These are phyloP conservation scores for Heritiera littoralis DNA, from an alignment of 345 rosid species.

Conservation along the genomic window DNA sequence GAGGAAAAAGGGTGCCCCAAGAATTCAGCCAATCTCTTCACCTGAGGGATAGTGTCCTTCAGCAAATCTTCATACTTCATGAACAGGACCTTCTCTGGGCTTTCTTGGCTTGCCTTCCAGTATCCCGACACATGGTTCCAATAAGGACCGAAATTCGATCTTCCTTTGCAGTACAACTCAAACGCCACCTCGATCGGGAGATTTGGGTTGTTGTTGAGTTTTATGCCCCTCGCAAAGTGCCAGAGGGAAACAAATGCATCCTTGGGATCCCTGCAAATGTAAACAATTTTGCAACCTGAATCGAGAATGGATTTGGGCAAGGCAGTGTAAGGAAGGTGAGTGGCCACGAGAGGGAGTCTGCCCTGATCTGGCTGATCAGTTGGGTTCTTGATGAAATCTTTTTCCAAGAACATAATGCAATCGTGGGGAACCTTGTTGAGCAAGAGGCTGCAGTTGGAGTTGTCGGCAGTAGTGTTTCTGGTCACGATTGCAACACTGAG, in stretches of 20 bases:
- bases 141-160: slow-evolving; percentile 22
- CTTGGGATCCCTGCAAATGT: slow-evolving; percentile 33
- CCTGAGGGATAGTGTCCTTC: slow-evolving; percentile 1
- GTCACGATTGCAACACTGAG: slow-evolving; percentile 24
- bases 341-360: slow-evolving; percentile 20
- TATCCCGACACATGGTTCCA: slow-evolving; percentile 16
- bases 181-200: slow-evolving; percentile 24
- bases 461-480: slow-evolving; percentile 6
- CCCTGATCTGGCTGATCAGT: background rate
- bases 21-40: slow-evolving; percentile 34
- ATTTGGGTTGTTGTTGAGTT: background rate
- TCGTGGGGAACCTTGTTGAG: slow-evolving; percentile 22
- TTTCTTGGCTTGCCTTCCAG: background rate
- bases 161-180: slow-evolving; percentile 32
- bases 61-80: slow-evolving; percentile 35
- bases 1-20: slow-evolving; percentile 24
- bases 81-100: slow-evolving; percentile 26
- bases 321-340: slow-evolving; percentile 30
- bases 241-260: slow-evolving; percentile 34
- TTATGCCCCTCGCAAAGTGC: slow-evolving; percentile 18
- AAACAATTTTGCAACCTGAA: slow-evolving; percentile 29
- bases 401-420: slow-evolving; percentile 23
- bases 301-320: slow-evolving; percentile 15
- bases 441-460: slow-evolving; percentile 17
- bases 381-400: background rate